Evolutionary conservation across 2,329 filamentous ascomycete species (phyloP).

Genomic region (Mycosphaerella sp.): DNA sequence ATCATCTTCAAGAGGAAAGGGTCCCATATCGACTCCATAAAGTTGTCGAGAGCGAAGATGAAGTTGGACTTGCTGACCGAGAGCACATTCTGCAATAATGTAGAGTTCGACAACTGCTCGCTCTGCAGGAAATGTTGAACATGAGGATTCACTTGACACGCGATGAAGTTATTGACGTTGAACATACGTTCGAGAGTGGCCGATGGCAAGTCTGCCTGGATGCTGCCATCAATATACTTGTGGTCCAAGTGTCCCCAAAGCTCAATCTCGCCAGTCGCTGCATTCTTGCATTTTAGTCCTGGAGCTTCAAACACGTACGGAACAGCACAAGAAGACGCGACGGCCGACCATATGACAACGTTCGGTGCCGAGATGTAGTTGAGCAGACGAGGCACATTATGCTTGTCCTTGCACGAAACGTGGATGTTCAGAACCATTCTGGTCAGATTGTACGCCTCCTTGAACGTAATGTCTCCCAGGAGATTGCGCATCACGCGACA

Average conservation of each 20-base stretch:
- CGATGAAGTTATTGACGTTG: constrained; percentile 97
- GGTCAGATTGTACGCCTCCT: constrained; percentile 93
- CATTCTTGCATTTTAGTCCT: constrained; percentile 76
- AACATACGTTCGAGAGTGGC: constrained; percentile 88
- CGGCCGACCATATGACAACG: constrained; percentile 92
- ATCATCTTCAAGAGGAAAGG: constrained; percentile 44
- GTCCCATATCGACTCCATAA: constrained; percentile 18
- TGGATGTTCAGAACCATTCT: constrained; percentile 88
- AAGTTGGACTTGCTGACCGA: constrained; percentile 10
- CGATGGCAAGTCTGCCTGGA: constrained; percentile 92
- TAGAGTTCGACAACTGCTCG: constrained; percentile 58
- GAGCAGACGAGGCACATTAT: constrained; percentile 77
- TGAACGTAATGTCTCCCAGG: constrained; percentile 86
- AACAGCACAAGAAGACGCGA: constrained; percentile 91
- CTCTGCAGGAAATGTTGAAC: constrained; percentile 66
- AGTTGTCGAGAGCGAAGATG: constrained; percentile 16
- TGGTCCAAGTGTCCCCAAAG: constrained; percentile 84
- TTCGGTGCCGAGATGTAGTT: constrained; percentile 94
- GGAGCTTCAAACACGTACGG: constrained; percentile 78
- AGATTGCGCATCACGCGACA: constrained; percentile 72
- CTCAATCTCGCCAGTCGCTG: constrained; percentile 62
- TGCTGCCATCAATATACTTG: constrained; percentile 88
- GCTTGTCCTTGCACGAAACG: constrained; percentile 79
- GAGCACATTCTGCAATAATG: constrained; percentile 18
- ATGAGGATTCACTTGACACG: constrained; percentile 93